phyloP scores from a whole-genome alignment of 208 protist species.

The Wallacemonas sp. region DNA sequence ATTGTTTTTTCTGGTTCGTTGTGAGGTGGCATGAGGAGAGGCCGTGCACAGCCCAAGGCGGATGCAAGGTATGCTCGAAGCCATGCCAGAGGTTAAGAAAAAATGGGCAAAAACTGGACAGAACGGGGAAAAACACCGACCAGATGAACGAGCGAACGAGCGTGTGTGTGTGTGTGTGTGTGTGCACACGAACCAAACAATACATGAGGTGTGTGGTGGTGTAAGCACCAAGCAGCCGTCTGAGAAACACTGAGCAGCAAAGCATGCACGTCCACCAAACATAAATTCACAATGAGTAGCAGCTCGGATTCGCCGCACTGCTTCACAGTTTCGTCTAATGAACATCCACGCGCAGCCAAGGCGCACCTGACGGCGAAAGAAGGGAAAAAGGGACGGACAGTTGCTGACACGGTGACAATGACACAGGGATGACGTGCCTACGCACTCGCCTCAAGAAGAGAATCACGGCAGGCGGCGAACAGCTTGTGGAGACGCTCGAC shows the following conservation, averaged over 20 bases:
- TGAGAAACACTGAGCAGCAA: neutral
- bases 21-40: too few relatives aligned
- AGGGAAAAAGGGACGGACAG: neutral
- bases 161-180: too few relatives aligned
- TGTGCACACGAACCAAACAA: neutral
- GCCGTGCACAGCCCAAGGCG: too few relatives aligned
- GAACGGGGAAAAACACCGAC: too few relatives aligned
- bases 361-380: neutral
- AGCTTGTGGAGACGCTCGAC: conserved; percentile 5
- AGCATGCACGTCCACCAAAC: neutral
- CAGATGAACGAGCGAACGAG: too few relatives aligned
- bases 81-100: too few relatives aligned
- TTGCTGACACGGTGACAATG: neutral
- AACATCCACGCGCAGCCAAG: too few relatives aligned
- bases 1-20: too few relatives aligned
- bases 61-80: too few relatives aligned
- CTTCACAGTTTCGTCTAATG: too few relatives aligned
- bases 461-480: neutral
- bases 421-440: neutral
- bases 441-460: neutral
- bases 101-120: too few relatives aligned
- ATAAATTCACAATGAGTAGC: neutral
- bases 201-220: neutral
- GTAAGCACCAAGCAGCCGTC: neutral
- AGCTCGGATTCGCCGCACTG: too few relatives aligned